phyloP scores from a whole-genome alignment of 176 grass and related monocot genomes.

The Raddia guianensis region DNA sequence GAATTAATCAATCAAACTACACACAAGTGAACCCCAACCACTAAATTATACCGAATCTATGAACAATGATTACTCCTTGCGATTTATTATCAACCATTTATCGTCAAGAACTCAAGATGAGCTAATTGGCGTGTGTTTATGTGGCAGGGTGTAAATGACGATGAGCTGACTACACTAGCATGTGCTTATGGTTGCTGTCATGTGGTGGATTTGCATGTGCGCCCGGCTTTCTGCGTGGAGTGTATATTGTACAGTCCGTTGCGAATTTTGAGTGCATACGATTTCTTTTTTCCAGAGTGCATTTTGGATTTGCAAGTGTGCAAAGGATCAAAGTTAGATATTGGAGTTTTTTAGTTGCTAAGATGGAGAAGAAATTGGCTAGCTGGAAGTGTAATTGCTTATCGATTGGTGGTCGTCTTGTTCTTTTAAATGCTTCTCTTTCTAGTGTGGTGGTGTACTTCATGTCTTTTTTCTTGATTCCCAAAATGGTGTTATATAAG shows the following conservation, averaged over 20 bases:
- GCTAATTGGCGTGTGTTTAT: neutral
- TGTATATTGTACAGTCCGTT: neutral
- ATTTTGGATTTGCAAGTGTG: too few species aligned
- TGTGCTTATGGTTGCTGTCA: constrained; percentile 20
- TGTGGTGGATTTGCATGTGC: constrained; percentile 3
- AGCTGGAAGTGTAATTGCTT: too few species aligned
- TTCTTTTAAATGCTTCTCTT: too few species aligned
- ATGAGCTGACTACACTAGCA: neutral
- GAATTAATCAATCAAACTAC: neutral
- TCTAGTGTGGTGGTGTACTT: too few species aligned
- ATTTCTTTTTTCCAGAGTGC: neutral
- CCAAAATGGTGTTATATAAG: too few species aligned
- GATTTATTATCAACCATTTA: neutral
- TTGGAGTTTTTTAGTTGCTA: too few species aligned
- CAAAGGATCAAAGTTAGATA: too few species aligned
- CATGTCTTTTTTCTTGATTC: too few species aligned
- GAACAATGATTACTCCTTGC: neutral
- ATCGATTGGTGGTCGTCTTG: too few species aligned
- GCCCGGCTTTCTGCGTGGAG: neutral
- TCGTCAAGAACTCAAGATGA: neutral
- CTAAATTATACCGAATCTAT: neutral
- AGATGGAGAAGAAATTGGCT: too few species aligned
- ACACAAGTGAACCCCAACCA: neutral
- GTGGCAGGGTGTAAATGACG: constrained; percentile 39
- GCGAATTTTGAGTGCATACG: neutral